Conservation (phyloP, 148 eudicot genomes). For the Dysphania ambrosioides region DNA sequence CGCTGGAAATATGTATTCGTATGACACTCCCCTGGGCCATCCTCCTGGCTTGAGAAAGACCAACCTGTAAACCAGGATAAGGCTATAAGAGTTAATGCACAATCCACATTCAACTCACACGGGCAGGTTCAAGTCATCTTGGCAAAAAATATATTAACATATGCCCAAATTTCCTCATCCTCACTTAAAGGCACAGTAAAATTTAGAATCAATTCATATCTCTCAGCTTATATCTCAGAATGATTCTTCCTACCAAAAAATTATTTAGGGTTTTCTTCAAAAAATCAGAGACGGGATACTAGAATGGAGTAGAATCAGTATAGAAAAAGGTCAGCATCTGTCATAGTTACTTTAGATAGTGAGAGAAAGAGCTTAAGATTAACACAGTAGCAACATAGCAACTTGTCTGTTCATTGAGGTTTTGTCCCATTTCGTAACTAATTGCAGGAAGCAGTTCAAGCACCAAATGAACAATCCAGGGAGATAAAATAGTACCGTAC, state of each 20-base stretch:
- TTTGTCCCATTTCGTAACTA: background rate
- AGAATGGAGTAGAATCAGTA: too few species aligned
- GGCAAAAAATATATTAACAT: background rate
- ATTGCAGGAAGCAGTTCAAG: background rate
- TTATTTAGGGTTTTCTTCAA: background rate
- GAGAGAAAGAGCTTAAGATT: background rate
- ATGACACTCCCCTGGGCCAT: constrained; percentile 64
- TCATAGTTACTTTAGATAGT: background rate
- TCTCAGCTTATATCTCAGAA: background rate
- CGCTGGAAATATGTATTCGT: constrained; percentile 56
- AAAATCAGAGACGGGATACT: background rate
- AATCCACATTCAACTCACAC: constrained; percentile 3
- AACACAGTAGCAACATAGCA: background rate
- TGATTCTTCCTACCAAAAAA: background rate
- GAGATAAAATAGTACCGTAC: constrained; percentile 38
- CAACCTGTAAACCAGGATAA: constrained; percentile 45
- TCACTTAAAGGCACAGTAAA: background rate
- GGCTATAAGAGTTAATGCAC: constrained; percentile 4
- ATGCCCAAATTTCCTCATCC: background rate
- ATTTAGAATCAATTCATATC: background rate
- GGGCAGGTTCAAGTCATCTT: constrained; percentile 3
- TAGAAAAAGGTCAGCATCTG: too few species aligned
- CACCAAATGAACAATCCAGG: constrained; percentile 2
- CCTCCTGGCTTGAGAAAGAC: constrained; percentile 87
- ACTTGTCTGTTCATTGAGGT: background rate